These are phyloP conservation scores for Vickermania ingenoplastis DNA, from an alignment of 208 protist species.

Conservation along the genomic window DNA sequence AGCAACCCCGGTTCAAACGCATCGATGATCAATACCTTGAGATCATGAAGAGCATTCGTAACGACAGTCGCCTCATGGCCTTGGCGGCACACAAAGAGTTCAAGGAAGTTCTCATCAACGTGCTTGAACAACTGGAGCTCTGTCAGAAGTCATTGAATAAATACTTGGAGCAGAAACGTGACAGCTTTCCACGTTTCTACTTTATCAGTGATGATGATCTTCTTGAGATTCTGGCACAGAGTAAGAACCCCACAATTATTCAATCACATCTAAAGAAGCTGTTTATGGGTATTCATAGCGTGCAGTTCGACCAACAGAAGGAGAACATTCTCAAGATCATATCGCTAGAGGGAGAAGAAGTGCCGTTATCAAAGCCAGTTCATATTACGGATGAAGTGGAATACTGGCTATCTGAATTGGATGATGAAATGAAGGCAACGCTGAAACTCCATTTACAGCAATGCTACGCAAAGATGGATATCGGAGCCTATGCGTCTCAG, in stretches of 20 bases:
- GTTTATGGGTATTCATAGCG: conserved; percentile 94
- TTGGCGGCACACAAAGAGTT: conserved; percentile 79
- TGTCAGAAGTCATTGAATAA: conserved; percentile 96
- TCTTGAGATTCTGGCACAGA: conserved; percentile 95
- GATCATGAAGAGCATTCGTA: conserved; percentile 86
- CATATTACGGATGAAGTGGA: conserved; percentile 92
- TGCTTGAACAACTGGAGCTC: conserved; percentile 94
- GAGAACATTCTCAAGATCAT: conserved; percentile 88
- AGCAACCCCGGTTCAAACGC: conserved; percentile 92
- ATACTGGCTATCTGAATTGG: conserved; percentile 90
- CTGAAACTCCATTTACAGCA: conserved; percentile 71
- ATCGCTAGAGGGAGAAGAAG: conserved; percentile 90
- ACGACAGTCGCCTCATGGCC: conserved; percentile 76
- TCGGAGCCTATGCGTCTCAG: conserved; percentile 91
- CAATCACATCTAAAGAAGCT: conserved; percentile 98
- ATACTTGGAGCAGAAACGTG: conserved; percentile 97
- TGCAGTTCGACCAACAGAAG: conserved; percentile 88
- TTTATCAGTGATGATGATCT: conserved; percentile 99
- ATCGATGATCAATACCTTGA: conserved; percentile 93
- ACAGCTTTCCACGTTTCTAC: conserved; percentile 96
- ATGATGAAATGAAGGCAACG: conserved; percentile 90
- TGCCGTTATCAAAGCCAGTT: conserved; percentile 88
- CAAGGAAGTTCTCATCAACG: conserved; percentile 67
- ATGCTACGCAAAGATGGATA: conserved; percentile 79
- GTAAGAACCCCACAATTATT: conserved; percentile 93